Base-by-base conservation (phyloP, 441 rosid genomes). In the Mallotus repandus region DNA sequence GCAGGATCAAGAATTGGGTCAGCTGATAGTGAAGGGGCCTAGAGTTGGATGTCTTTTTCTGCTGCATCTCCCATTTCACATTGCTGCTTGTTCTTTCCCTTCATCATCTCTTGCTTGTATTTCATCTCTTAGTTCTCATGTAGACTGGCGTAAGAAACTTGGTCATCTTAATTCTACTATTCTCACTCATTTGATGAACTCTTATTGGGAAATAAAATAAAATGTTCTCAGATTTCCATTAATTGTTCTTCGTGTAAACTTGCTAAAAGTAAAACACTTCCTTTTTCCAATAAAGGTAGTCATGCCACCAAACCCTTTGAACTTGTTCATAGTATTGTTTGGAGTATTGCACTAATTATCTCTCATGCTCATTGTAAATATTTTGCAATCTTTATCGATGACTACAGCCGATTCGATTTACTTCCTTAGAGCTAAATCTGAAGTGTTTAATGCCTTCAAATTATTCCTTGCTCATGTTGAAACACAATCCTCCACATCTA, bases 161-260 rank as follows among this genome's bases (percentile, higher is more conserved):
- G 52, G 62, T 4, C 38, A 68, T 68, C 72, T 50, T 54, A 68
- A 68, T 68, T 25, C 16, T 55, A 35, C 3, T 4, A 68, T 5
- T 18, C 49, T 68, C 9, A 18, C 18, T 0, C 5, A 7, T 4
- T 7, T 53, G 29, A 18, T 32, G 16, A 58, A 22, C 2, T 58
- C 2, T 3, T 58, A 13, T 58, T 58, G 10, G 63, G 63, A 22
- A 58, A 58, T 58, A 25, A 25, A 58, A 25, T 11, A 5, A 13
- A 9, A 9, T 58, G 0, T 22, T 3, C 10, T 5, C 15, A 58
- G 25, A 12, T 58, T 25, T 5, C 38, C 4, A 22, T 58, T 55
- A 22, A 55, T 55, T 55, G 59, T 11, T 18, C 29, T 8, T 18
- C 25, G 0, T 55, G 25, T n/a, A 58, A 58, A 58, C 10, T 58